These are phyloP conservation scores for Myriosclerotinia duriaeana DNA, from an alignment of 2,329 filamentous ascomycete genomes.

Conservation along the genomic window DNA sequence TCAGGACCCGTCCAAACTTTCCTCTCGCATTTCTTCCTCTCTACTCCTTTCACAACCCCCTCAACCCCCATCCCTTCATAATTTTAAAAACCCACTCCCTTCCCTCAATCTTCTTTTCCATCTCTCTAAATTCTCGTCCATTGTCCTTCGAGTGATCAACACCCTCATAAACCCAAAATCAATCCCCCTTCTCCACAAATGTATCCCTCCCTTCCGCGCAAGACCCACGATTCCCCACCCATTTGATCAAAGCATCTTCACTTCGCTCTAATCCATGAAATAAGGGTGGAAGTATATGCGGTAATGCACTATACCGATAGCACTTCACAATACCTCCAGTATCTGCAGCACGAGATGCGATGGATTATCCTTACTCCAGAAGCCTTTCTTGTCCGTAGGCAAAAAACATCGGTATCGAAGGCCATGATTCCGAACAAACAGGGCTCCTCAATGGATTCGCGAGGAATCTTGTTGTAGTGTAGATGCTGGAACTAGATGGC, in stretches of 20 bases:
- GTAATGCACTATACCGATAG: background rate
- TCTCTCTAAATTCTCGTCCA: background rate
- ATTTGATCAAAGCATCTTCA: background rate
- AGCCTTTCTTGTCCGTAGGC: background rate
- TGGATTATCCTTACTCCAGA: background rate
- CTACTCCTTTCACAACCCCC: background rate
- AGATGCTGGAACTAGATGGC: background rate
- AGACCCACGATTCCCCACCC: background rate
- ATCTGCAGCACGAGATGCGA: background rate
- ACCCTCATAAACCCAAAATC: background rate
- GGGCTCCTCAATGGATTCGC: background rate
- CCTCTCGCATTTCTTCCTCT: background rate
- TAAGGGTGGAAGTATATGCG: background rate
- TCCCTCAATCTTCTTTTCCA: background rate
- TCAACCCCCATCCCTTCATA: background rate
- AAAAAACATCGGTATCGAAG: background rate
- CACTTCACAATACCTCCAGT: background rate
- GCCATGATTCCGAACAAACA: background rate
- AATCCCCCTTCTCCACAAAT: background rate
- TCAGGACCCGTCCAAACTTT: background rate
- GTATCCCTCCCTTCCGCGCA: background rate
- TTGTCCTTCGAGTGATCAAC: background rate
- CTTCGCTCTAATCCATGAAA: background rate
- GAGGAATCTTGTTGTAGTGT: background rate
- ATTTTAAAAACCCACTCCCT: background rate